Evolutionary conservation across 2,329 filamentous ascomycete species (phyloP).

Genomic region (Botrytis tulipae): DNA sequence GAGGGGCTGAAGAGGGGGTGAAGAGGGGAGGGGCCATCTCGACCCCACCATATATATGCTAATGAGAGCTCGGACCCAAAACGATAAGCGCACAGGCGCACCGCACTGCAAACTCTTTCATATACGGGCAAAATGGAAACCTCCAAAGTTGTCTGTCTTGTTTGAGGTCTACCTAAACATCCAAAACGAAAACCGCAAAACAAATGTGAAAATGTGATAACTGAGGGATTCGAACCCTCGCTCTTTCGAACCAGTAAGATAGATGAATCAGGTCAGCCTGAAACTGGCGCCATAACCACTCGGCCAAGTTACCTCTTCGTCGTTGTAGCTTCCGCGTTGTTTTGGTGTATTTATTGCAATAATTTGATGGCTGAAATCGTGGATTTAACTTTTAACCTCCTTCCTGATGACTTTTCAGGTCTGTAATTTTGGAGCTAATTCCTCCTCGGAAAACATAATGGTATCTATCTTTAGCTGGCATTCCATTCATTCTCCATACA

Average conservation of each 20-base stretch:
- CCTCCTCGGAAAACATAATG: no score
- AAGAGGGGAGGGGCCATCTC: neutral
- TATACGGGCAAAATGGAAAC: neutral
- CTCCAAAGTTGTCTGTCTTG: neutral
- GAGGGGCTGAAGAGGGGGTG: neutral
- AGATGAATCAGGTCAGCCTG: slow-evolving; percentile 31
- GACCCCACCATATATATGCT: neutral
- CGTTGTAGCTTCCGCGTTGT: rapidly evolving
- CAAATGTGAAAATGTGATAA: neutral
- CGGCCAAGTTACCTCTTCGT: slow-evolving; percentile 35
- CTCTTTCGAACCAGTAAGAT: slow-evolving; percentile 36
- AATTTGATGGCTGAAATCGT: no score
- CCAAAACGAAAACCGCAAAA: neutral
- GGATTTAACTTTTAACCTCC: no score
- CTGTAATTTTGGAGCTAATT: no score
- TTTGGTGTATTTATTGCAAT: neutral
- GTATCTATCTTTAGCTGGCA: no score
- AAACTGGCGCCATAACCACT: slow-evolving; percentile 43
- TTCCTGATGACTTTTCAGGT: no score
- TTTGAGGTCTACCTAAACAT: neutral
- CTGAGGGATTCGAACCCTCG: slow-evolving; percentile 40
- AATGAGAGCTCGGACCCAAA: neutral
- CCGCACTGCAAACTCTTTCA: neutral
- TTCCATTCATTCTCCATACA: no score
- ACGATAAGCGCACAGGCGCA: neutral